These are phyloP conservation scores for Apiospora phragmitis DNA, from an alignment of 2,329 filamentous ascomycete genomes.

Conservation along the genomic window DNA sequence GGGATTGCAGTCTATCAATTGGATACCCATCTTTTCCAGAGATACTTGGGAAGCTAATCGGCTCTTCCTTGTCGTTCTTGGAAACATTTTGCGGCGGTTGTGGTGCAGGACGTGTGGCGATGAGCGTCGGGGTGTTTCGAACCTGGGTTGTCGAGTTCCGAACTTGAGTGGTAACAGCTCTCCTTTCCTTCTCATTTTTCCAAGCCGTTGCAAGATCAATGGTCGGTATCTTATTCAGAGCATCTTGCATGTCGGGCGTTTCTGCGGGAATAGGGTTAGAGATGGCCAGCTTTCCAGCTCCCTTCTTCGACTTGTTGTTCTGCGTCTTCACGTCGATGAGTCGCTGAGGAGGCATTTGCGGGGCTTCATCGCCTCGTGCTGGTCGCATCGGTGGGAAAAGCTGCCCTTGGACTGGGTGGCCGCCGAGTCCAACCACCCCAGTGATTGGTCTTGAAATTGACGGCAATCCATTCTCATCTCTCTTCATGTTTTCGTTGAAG, in stretches of 20 bases:
- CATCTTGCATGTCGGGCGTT: conserved; percentile 24
- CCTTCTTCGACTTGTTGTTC: conserved; percentile 15
- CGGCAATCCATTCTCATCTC: conserved; percentile 33
- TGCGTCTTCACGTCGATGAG: conserved; percentile 15
- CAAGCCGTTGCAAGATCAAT: conserved; percentile 52
- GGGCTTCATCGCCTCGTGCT: conserved; percentile 15
- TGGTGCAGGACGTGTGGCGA: conserved; percentile 38
- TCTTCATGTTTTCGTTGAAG: conserved; percentile 7
- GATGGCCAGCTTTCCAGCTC: conserved; percentile 44
- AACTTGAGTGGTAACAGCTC: conserved; percentile 30
- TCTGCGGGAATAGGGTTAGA: conserved; percentile 48
- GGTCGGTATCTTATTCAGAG: conserved; percentile 36
- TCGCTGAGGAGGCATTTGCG: not conserved
- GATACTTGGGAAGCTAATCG: not conserved
- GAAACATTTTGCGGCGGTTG: conserved; percentile 18
- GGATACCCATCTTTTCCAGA: conserved; percentile 11
- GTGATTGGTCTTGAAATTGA: conserved; percentile 38
- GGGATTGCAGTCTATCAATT: not conserved
- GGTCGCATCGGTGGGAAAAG: conserved; percentile 43
- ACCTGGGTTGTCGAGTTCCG: conserved; percentile 15
- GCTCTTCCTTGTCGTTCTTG: not conserved
- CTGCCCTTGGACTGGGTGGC: conserved; percentile 39
- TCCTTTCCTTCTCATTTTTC: conserved; percentile 45
- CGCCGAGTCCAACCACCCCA: conserved; percentile 37
- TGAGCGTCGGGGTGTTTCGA: conserved; percentile 31